A percentile compares a stretch with the other conserved stretches of the same genome.
These are phyloP conservation scores for Psophocarpus tetragonolobus DNA, from an alignment of 306 rosid genomes.

Conservation along the genomic window DNA sequence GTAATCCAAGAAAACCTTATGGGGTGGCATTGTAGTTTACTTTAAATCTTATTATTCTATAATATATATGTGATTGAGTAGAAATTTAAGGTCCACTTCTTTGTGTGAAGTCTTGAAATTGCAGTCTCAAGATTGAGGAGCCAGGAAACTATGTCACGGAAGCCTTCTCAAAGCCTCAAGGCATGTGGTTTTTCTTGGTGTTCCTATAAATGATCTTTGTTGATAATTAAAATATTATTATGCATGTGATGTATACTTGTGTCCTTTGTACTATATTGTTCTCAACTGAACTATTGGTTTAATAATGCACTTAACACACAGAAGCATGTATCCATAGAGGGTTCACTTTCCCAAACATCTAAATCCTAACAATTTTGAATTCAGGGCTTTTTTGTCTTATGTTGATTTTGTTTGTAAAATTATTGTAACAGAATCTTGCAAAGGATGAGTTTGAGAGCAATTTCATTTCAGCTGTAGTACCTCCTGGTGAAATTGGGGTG, in stretches of 20 bases:
- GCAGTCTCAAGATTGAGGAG: conserved; percentile 80
- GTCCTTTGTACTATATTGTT: background rate
- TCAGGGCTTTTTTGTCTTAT: background rate
- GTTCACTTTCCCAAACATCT: background rate
- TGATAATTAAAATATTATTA: background rate
- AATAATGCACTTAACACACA: background rate
- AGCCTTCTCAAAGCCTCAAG: conserved; percentile 90
- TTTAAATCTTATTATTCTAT: conserved; percentile 13
- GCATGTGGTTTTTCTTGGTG: conserved; percentile 43
- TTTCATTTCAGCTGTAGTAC: conserved; percentile 87
- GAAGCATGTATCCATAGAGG: background rate
- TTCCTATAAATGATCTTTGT: background rate
- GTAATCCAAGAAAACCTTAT: no score
- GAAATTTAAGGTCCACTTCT: conserved; percentile 33
- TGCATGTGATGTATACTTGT: background rate
- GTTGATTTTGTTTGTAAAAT: conserved; percentile 24
- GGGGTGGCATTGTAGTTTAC: no score
- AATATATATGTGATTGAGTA: background rate
- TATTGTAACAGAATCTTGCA: conserved; percentile 73
- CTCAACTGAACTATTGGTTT: background rate
- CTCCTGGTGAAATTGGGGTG: conserved; percentile 97
- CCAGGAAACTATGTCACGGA: conserved; percentile 64
- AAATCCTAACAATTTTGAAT: background rate
- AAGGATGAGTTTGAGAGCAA: conserved; percentile 95
- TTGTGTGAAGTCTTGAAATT: conserved; percentile 71